Evolutionary conservation across 2,329 filamentous ascomycete species (phyloP).

Genomic region (Hymenoscyphus fructigenus): DNA sequence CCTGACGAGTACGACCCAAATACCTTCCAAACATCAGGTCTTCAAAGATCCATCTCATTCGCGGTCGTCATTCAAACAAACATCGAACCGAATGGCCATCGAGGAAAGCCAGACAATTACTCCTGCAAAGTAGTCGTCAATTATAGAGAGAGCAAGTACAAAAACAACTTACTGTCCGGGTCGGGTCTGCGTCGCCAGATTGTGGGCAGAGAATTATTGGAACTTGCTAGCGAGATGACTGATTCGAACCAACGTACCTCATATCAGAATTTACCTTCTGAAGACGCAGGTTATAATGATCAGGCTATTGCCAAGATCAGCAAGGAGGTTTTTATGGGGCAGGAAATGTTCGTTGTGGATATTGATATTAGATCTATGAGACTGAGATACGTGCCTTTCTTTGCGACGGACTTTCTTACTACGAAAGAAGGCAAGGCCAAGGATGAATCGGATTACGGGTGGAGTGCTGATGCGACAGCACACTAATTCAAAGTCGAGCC

Average conservation of each 20-base stretch:
- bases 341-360: constrained; percentile 17
- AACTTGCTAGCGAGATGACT: not conserved
- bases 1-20: not conserved
- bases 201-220: not conserved
- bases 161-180: not conserved
- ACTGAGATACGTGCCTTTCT: constrained; percentile 1
- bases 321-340: constrained; percentile 14
- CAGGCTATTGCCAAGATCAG: constrained; percentile 9
- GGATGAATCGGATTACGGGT: not conserved
- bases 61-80: constrained; percentile 1
- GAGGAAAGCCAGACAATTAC: not conserved
- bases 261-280: not conserved
- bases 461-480: not conserved
- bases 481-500: not conserved
- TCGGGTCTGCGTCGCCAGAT: too few relatives aligned
- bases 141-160: not conserved
- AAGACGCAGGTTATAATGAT: not conserved
- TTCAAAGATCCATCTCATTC: not conserved
- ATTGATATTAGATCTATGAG: not conserved
- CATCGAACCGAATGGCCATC: not conserved
- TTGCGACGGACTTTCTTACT: constrained; percentile 1
- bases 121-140: constrained; percentile 3
- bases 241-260: not conserved
- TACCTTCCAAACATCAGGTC: not conserved
- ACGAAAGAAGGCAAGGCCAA: not conserved